A percentile compares a stretch with the other conserved stretches of the same genome.
Evolutionary conservation across 768 basidiomycete genomes (phyloP).

Genomic region (Serendipita sp.): DNA sequence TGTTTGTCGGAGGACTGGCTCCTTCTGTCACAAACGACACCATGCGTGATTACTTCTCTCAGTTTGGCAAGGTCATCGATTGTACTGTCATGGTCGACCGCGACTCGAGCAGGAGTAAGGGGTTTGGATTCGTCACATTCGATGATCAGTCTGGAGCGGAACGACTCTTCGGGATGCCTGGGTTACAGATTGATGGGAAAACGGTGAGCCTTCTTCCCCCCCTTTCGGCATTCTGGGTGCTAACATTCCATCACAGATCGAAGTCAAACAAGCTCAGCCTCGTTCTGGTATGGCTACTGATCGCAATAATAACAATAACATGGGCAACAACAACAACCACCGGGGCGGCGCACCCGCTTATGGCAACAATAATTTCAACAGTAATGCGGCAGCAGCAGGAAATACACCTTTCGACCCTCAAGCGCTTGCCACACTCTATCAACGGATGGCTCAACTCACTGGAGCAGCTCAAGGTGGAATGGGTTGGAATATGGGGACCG

Average conservation of each 20-base stretch:
- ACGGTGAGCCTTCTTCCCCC: slow-evolving; percentile 35
- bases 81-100: slow-evolving; percentile 98
- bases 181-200: slow-evolving; percentile 89
- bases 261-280: slow-evolving; percentile 92
- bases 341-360: slow-evolving; percentile 4
- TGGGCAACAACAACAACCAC: slow-evolving; percentile 12
- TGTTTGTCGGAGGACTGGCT: slow-evolving; percentile 91
- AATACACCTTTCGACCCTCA: slow-evolving; percentile 72
- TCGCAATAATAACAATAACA: slow-evolving; percentile 21
- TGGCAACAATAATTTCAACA: slow-evolving; percentile 13
- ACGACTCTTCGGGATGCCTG: slow-evolving; percentile 73
- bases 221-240: neutral
- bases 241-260: slow-evolving; percentile 43
- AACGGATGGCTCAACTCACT: slow-evolving; percentile 85
- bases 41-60: slow-evolving; percentile 83
- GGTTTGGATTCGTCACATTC: slow-evolving; percentile 95
- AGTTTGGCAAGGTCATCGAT: slow-evolving; percentile 91
- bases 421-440: slow-evolving; percentile 82
- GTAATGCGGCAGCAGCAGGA: slow-evolving; percentile 15
- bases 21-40: slow-evolving; percentile 85
- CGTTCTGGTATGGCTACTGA: slow-evolving; percentile 25
- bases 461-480: slow-evolving; percentile 28
- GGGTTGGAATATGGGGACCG: slow-evolving; percentile 15
- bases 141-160: slow-evolving; percentile 75
- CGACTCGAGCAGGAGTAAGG: slow-evolving; percentile 87